Evolutionary conservation across 805 yeast genomes (phyloP).

Genomic region (Clavispora carvajalis): DNA sequence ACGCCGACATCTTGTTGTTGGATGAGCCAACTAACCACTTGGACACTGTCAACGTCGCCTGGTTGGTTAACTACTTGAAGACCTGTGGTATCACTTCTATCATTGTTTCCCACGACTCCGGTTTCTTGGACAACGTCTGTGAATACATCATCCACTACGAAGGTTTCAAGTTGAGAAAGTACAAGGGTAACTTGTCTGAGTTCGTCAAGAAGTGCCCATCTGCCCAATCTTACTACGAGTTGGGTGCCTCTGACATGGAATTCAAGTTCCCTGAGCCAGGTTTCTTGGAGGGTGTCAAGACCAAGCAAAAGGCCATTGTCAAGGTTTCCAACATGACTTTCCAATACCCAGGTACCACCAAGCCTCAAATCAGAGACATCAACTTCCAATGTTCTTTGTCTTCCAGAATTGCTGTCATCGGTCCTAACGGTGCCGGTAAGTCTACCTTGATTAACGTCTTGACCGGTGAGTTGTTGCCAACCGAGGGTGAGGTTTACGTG

Average conservation of each 20-base stretch:
- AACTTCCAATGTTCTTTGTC: slow-evolving; percentile 99
- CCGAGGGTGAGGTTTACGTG: slow-evolving; percentile 96
- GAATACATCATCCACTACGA: slow-evolving; percentile 99
- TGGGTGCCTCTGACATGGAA: slow-evolving; percentile 96
- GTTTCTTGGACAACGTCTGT: slow-evolving; percentile 95
- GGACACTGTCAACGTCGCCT: slow-evolving; percentile 99
- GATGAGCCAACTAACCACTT: slow-evolving; percentile 99
- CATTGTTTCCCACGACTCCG: slow-evolving; percentile 98
- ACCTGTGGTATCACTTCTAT: slow-evolving; percentile 98
- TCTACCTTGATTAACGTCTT: slow-evolving; percentile 97
- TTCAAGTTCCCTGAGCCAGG: slow-evolving; percentile 99
- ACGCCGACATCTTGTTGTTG: slow-evolving; percentile 94
- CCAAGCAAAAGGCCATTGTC: slow-evolving; percentile 99
- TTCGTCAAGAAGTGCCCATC: slow-evolving; percentile 98
- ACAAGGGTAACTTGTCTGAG: slow-evolving; percentile 99
- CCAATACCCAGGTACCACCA: slow-evolving; percentile 99
- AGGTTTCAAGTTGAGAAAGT: slow-evolving; percentile 99
- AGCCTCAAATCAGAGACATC: slow-evolving; percentile 89
- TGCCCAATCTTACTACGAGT: slow-evolving; percentile 97
- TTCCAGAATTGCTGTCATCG: slow-evolving; percentile 99
- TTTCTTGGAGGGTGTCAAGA: slow-evolving; percentile 99
- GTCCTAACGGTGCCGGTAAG: slow-evolving; percentile 99
- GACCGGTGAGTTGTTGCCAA: slow-evolving; percentile 99
- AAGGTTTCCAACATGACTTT: slow-evolving; percentile 95
- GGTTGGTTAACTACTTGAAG: slow-evolving; percentile 98